Conservation (phyloP, 2,329 filamentous ascomycete species). For the Fusarium vanettenii region DNA sequence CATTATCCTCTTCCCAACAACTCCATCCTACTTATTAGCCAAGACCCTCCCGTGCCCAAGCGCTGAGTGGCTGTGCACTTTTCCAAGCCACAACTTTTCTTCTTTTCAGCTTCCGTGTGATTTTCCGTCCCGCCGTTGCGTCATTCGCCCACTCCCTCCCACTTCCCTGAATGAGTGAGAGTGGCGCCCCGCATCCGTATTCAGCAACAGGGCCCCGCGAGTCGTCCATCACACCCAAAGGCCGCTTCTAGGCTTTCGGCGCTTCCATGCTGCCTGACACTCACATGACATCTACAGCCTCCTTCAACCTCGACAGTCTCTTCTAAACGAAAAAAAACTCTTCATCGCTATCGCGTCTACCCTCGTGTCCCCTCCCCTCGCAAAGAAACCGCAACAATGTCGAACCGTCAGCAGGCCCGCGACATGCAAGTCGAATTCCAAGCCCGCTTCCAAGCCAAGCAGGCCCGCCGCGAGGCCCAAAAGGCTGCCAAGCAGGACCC, state of each 20-base stretch:
- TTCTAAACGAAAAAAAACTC: neutral
- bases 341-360: neutral
- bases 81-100: conserved; percentile 4
- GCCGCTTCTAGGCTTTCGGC: conserved; percentile 35
- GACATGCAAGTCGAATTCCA: conserved; percentile 74
- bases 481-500: conserved; percentile 72
- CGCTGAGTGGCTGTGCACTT: conserved; percentile 19
- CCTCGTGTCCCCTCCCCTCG: neutral
- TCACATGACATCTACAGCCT: conserved; percentile 38
- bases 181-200: conserved; percentile 37
- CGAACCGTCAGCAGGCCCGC: conserved; percentile 68
- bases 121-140: conserved; percentile 34
- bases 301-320: neutral
- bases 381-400: conserved; percentile 55
- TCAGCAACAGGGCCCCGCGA: neutral
- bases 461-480: conserved; percentile 69
- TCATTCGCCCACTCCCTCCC: conserved; percentile 34
- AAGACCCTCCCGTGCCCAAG: neutral
- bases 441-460: conserved; percentile 72
- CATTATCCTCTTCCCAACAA: neutral
- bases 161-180: conserved; percentile 3
- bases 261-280: conserved; percentile 30
- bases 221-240: neutral
- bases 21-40: neutral
- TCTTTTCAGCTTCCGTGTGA: neutral